Conservation (phyloP, 371 early-diverging fungal species). For the Mucor circinelloides region DNA sequence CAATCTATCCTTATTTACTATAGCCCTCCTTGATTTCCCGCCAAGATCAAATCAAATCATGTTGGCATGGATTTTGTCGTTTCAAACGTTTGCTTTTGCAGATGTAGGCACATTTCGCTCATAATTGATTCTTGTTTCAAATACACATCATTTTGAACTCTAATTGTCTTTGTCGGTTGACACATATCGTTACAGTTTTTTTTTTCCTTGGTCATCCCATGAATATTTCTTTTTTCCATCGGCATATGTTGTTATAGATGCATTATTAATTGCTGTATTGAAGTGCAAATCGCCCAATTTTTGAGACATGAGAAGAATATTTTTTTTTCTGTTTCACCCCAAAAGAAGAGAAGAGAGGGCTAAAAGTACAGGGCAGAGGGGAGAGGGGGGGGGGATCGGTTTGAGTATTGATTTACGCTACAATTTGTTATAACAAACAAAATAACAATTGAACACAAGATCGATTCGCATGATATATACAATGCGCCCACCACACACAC, state of each 20-base stretch:
- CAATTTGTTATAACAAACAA: constrained; percentile 5
- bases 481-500: constrained; percentile 2
- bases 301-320: not conserved
- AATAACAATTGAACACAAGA: constrained; percentile 12
- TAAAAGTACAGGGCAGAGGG: not conserved
- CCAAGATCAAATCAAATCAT: too few relatives aligned
- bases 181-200: not conserved
- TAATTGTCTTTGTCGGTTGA: not conserved
- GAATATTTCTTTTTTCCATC: not conserved
- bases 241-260: not conserved
- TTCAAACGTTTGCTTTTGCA: not conserved
- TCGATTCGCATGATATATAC: constrained; percentile 19
- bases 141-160: not conserved
- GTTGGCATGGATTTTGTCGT: too few relatives aligned
- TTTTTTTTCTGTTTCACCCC: constrained; percentile 1
- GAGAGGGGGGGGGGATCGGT: too few relatives aligned
- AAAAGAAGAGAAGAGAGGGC: not conserved
- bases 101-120: not conserved
- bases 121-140: not conserved
- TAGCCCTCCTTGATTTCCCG: not conserved
- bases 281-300: not conserved
- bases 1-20: not conserved
- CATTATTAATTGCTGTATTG: not conserved
- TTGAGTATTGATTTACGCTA: not conserved
- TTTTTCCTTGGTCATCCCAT: not conserved